Percentiles rank a stretch among this genome's conserved stretches.
Conservation (phyloP, 192 early-diverging fungal species). For the Linnemannia zychae region DNA sequence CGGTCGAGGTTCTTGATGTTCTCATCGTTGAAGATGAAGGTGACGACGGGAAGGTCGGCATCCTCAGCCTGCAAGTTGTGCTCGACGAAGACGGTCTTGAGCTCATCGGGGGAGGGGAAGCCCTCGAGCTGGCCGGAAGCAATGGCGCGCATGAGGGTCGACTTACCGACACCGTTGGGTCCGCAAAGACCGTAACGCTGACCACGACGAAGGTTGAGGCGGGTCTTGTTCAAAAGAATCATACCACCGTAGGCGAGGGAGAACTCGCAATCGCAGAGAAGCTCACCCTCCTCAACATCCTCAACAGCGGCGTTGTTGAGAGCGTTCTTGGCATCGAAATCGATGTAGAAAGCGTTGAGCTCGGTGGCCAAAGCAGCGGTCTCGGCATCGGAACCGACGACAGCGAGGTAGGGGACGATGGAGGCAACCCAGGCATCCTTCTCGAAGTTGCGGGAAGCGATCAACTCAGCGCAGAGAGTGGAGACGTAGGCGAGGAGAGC, state of each 20-base stretch:
- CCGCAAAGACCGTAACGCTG: conserved; percentile 86
- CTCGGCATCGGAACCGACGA: conserved; percentile 68
- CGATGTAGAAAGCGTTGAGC: conserved; percentile 61
- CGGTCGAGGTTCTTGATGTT: conserved; percentile 70
- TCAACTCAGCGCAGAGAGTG: conserved; percentile 70
- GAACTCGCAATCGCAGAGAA: conserved; percentile 81
- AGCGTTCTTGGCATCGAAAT: conserved; percentile 58
- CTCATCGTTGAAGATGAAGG: conserved; percentile 73
- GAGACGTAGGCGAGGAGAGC: conserved; percentile 71
- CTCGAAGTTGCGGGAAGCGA: conserved; percentile 73
- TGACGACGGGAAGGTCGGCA: conserved; percentile 75
- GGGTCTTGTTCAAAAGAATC: conserved; percentile 81
- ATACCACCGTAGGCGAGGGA: conserved; percentile 86
- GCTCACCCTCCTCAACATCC: conserved; percentile 69
- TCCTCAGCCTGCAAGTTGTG: conserved; percentile 81
- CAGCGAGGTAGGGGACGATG: conserved; percentile 67
- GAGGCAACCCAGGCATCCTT: conserved; percentile 75
- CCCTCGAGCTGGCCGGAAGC: conserved; percentile 84
- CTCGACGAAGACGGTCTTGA: conserved; percentile 86
- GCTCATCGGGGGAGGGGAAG: conserved; percentile 81
- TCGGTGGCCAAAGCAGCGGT: conserved; percentile 61
- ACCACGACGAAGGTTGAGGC: conserved; percentile 77
- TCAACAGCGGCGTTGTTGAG: conserved; percentile 59
- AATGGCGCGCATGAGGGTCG: conserved; percentile 89
- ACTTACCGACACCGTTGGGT: conserved; percentile 88